Evolutionary conservation across 352 stramenopile species (phyloP), one percentile per base, ranked within the genome.

Genomic region (Globisporangium spinosum): DNA sequence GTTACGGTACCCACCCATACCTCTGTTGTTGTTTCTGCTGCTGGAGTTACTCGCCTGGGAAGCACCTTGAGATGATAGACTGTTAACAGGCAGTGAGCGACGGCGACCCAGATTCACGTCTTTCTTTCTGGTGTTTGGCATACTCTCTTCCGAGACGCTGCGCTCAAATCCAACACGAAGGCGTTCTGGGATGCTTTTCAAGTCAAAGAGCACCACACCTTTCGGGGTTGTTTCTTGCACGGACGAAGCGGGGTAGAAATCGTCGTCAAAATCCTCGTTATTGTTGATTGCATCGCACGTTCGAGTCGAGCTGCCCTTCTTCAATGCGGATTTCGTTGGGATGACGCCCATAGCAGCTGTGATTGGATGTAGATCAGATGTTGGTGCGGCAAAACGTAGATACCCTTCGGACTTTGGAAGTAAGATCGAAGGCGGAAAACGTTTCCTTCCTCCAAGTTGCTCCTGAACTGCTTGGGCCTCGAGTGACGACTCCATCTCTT

Each of bases 141-240:
- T 25, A 13, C 27, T 35, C 53, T 60, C 67, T 13, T 64, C 61
- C 17, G 43, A 64, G 34, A 43, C 35, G 10, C 62, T 63, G 27
- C 62, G 51, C 38, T 71, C 67, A 38, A 72, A 70, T 15, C 62
- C 60, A 7, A 29, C 32, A 10, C 63, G 64, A n/a, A 65, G 34
- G 8, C 65, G 43, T 27, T 68, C 69, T 1, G 67, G 77, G 9
- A 88, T 65, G 49, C 67, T 69, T 47, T 77, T 64, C 13, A 79
- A 67, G 32, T 90, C 79, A 25, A 90, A 86, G 35, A 87, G 69
- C 34, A 89, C 75, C 6, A 89, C 70, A 8, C 76, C 73, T 27
- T 72, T 71, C 2, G 60, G 57, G 25, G 67, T n/a, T 45, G 70
- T 45, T 59, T 75, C 55, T 20, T 56, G 55, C 38, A 70, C 64